Evolutionary conservation across 345 rosid genomes (phyloP).

Genomic region (Zanthoxylum bungeanum): DNA sequence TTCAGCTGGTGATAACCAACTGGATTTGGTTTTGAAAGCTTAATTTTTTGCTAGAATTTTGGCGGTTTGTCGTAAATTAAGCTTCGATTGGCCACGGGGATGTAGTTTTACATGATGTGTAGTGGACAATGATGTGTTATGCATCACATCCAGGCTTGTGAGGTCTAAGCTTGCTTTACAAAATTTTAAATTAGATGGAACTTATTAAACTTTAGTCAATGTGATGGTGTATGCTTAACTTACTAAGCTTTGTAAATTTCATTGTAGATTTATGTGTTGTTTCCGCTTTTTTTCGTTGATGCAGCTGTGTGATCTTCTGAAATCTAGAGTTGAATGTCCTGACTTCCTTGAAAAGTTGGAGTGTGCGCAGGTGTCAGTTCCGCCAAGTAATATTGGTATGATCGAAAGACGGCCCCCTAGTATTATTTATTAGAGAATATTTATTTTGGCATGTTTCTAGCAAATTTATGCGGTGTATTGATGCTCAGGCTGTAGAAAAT

Average conservation of each 20-base stretch:
- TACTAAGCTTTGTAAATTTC: slow-evolving; percentile 6
- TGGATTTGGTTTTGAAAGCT: neutral
- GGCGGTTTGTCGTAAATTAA: neutral
- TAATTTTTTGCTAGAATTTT: neutral
- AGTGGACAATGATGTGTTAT: neutral
- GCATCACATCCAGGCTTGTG: neutral
- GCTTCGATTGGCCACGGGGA: neutral
- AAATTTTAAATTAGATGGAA: neutral
- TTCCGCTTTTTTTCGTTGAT: slow-evolving; percentile 2
- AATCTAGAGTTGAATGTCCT: slow-evolving; percentile 73
- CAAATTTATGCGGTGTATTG: too few relatives aligned
- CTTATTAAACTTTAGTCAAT: neutral
- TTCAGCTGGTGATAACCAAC: neutral
- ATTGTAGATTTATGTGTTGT: neutral
- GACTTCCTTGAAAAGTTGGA: slow-evolving; percentile 77
- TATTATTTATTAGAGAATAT: too few relatives aligned
- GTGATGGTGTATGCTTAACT: too few relatives aligned
- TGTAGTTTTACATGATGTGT: neutral
- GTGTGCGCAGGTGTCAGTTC: slow-evolving; percentile 47
- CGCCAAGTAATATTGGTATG: slow-evolving; percentile 47
- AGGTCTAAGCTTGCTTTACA: neutral
- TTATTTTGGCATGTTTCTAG: too few relatives aligned
- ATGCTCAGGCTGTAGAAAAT: too few relatives aligned
- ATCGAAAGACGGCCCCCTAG: too few relatives aligned
- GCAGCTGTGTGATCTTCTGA: slow-evolving; percentile 86